Conservation (phyloP, 352 stramenopile species). For the Pythium insidiosum region DNA sequence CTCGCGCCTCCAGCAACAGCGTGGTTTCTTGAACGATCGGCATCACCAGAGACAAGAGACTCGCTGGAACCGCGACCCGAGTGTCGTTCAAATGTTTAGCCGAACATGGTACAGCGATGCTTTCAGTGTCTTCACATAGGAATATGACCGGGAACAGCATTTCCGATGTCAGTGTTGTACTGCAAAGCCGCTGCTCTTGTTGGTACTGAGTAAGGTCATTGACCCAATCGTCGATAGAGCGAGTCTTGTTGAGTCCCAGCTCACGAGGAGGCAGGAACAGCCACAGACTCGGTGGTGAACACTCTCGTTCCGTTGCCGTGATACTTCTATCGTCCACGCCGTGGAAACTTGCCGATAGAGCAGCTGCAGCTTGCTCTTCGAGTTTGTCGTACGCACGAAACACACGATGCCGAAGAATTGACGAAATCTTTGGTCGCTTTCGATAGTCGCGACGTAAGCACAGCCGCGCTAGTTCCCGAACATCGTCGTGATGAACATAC, state of each 20-base stretch:
- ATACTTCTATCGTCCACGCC: conserved; percentile 11
- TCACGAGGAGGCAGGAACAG: conserved; percentile 45
- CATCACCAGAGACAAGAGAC: conserved; percentile 46
- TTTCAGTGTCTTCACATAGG: conserved; percentile 39
- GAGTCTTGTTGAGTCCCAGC: conserved; percentile 22
- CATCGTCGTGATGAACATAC: conserved; percentile 34
- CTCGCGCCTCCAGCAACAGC: conserved; percentile 47
- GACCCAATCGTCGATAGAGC: conserved; percentile 41
- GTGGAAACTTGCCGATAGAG: conserved; percentile 11
- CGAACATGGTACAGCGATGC: conserved; percentile 14
- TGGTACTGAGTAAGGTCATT: conserved; percentile 25
- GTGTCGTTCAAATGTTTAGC: conserved; percentile 16
- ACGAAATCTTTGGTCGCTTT: conserved; percentile 28
- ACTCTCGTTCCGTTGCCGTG: conserved; percentile 16
- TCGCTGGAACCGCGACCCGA: conserved; percentile 23
- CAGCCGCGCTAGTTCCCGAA: conserved; percentile 29
- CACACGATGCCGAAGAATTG: conserved; percentile 26
- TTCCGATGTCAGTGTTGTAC: conserved; percentile 12
- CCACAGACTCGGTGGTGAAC: conserved; percentile 46
- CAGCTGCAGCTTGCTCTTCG: conserved; percentile 6
- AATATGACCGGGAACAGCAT: conserved; percentile 50
- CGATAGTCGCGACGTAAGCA: conserved; percentile 30
- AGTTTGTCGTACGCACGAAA: conserved; percentile 23
- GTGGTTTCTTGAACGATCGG: conserved; percentile 58
- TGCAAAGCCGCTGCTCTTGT: conserved; percentile 12